Conservation (phyloP, 768 basidiomycete species). For the Tulasnella sp. region DNA sequence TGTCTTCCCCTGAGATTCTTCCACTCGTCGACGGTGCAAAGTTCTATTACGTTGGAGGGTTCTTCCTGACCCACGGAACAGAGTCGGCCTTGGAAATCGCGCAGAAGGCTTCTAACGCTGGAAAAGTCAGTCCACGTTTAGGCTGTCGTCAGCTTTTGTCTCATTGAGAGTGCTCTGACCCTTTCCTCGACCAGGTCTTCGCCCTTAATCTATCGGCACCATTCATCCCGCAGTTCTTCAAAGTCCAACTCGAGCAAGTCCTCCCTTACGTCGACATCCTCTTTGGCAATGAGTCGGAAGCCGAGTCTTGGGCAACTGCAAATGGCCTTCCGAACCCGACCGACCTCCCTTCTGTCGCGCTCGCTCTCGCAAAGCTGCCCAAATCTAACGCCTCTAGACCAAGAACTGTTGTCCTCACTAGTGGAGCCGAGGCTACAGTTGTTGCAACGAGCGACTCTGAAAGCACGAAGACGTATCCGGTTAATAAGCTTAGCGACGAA, state of each 20-base stretch:
- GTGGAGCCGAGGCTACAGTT: constrained; percentile 79
- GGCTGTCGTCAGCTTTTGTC: background rate
- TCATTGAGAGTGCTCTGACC: background rate
- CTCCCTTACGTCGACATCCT: constrained; percentile 85
- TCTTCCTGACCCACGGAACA: constrained; percentile 93
- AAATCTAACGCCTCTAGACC: constrained; percentile 75
- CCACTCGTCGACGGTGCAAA: constrained; percentile 78
- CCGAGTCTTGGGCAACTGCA: constrained; percentile 78
- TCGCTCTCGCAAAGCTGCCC: constrained; percentile 68
- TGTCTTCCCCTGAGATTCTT: constrained; percentile 73
- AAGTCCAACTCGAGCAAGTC: constrained; percentile 74
- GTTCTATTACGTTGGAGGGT: constrained; percentile 93
- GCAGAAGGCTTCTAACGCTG: constrained; percentile 70
- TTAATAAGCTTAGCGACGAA: constrained; percentile 59
- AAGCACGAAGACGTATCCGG: constrained; percentile 57
- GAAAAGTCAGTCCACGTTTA: constrained; percentile 60
- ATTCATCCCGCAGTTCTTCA: constrained; percentile 96
- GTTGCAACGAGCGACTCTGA: constrained; percentile 68
- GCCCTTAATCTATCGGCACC: constrained; percentile 94
- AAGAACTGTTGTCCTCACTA: constrained; percentile 88
- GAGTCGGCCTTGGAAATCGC: constrained; percentile 71
- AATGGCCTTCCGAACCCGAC: constrained; percentile 57
- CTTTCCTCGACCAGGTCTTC: constrained; percentile 61
- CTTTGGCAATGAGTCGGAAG: constrained; percentile 97
- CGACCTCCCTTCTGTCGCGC: constrained; percentile 70